These are phyloP conservation scores for Psilocybe sp. DNA, from an alignment of 768 basidiomycete genomes.

Conservation along the genomic window DNA sequence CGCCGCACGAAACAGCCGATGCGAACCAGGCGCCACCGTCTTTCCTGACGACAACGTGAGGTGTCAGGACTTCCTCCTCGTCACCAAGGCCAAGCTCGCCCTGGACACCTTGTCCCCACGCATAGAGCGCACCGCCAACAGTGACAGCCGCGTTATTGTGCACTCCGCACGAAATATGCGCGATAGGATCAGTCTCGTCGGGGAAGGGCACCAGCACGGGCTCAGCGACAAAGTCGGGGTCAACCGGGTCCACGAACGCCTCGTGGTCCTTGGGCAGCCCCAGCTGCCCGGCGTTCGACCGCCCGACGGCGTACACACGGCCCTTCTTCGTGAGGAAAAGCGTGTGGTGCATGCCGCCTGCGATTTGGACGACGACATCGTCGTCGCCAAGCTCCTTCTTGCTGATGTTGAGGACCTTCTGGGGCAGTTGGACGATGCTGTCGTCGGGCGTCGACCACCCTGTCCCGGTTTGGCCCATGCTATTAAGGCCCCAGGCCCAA, in stretches of 20 bases:
- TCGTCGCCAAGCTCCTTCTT: constrained; percentile 59
- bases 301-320: constrained; percentile 83
- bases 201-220: constrained; percentile 70
- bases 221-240: constrained; percentile 58
- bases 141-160: constrained; percentile 76
- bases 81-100: constrained; percentile 70
- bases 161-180: constrained; percentile 63
- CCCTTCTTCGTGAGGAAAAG: constrained; percentile 85
- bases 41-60: constrained; percentile 64
- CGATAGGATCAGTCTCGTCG: constrained; percentile 59
- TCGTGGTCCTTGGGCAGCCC: constrained; percentile 73
- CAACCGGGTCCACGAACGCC: constrained; percentile 52
- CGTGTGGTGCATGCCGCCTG: constrained; percentile 85
- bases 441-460: constrained; percentile 43
- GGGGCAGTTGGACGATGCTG: constrained; percentile 58
- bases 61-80: constrained; percentile 59
- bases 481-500: constrained; percentile 97
- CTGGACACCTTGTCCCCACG: constrained; percentile 79
- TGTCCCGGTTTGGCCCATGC: constrained; percentile 79
- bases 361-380: constrained; percentile 68
- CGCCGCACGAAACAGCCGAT: constrained; percentile 66
- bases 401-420: constrained; percentile 61
- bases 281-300: constrained; percentile 80
- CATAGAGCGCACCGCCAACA: constrained; percentile 61
- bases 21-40: constrained; percentile 73